Conservation (phyloP, 306 rosid species). For the Malus asiatica region DNA sequence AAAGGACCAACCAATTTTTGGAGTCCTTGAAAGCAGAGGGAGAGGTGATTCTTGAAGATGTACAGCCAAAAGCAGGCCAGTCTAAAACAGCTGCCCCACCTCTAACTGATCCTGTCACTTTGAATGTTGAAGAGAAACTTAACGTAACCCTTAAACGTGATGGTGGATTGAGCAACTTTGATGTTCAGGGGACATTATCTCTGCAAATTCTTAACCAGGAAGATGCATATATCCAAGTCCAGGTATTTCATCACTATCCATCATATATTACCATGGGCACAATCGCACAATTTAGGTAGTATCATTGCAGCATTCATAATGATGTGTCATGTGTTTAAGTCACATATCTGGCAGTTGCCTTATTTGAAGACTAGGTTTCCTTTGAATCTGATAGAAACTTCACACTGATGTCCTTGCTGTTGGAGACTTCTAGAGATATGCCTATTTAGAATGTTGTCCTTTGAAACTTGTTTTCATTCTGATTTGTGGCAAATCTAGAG, state of each 20-base stretch:
- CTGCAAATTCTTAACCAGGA: slow-evolving; percentile 91
- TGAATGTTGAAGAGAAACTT: slow-evolving; percentile 89
- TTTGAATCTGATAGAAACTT: background rate
- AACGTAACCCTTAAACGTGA: slow-evolving; percentile 84
- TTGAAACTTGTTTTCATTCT: background rate
- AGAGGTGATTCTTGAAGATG: slow-evolving; percentile 86
- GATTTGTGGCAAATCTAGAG: background rate
- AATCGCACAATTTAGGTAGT: background rate
- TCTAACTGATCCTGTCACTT: slow-evolving; percentile 81
- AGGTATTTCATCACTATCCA: slow-evolving; percentile 32
- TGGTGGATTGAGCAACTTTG: slow-evolving; percentile 90
- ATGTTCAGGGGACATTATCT: slow-evolving; percentile 82
- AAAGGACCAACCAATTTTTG: slow-evolving; percentile 77
- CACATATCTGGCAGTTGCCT: background rate
- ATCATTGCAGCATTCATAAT: background rate
- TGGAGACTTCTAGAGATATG: background rate
- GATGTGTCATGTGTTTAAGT: background rate
- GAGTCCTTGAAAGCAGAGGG: slow-evolving; percentile 97
- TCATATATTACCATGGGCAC: background rate
- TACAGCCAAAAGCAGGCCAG: slow-evolving; percentile 63
- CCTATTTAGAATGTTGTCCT: background rate
- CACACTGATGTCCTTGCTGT: background rate
- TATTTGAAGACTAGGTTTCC: background rate
- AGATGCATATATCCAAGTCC: slow-evolving; percentile 82
- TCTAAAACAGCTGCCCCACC: slow-evolving; percentile 67